Percentiles rank a stretch among this genome's conserved stretches.
These are phyloP conservation scores for Fusarium concolor DNA, from an alignment of 2,329 filamentous ascomycete species.

Conservation along the genomic window DNA sequence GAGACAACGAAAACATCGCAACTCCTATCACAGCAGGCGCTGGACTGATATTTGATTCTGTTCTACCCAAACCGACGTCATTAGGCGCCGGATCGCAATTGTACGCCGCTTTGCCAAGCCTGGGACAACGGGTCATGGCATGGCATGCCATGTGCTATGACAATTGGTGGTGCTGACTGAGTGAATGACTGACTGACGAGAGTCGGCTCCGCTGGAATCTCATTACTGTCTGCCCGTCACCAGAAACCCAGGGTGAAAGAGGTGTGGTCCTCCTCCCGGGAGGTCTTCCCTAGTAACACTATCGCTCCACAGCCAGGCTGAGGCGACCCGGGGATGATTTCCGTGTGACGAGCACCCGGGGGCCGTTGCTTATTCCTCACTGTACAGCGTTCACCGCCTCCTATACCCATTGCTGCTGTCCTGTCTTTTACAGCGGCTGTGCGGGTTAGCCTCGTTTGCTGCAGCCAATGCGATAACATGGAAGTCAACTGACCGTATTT, in stretches of 20 bases:
- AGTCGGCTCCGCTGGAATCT: slow-evolving; percentile 32
- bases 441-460: slow-evolving; percentile 21
- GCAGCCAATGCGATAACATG: slow-evolving; percentile 34
- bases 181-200: slow-evolving; percentile 7
- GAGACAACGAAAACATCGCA: slow-evolving; percentile 28
- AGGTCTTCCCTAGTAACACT: slow-evolving; percentile 34
- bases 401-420: slow-evolving; percentile 26
- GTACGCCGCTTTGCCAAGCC: slow-evolving; percentile 39
- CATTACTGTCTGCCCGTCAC: slow-evolving; percentile 27
- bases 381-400: slow-evolving; percentile 44
- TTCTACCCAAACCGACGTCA: slow-evolving; percentile 45
- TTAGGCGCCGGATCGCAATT: slow-evolving; percentile 14
- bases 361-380: slow-evolving; percentile 32
- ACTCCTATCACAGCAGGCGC: slow-evolving; percentile 36
- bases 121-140: slow-evolving; percentile 32
- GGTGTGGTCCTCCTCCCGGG: slow-evolving; percentile 35
- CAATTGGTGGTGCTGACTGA: slow-evolving; percentile 32
- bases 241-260: slow-evolving; percentile 7
- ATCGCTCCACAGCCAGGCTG: slow-evolving; percentile 42
- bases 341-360: slow-evolving; percentile 44
- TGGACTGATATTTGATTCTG: slow-evolving; percentile 34
- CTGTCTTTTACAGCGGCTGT: slow-evolving; percentile 26
- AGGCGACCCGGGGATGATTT: slow-evolving; percentile 44
- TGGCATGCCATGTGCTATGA: slow-evolving; percentile 37
- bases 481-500: slow-evolving; percentile 34